phyloP scores from a whole-genome alignment of 2,329 filamentous ascomycete genomes.

The Colletotrichum eleusines region DNA sequence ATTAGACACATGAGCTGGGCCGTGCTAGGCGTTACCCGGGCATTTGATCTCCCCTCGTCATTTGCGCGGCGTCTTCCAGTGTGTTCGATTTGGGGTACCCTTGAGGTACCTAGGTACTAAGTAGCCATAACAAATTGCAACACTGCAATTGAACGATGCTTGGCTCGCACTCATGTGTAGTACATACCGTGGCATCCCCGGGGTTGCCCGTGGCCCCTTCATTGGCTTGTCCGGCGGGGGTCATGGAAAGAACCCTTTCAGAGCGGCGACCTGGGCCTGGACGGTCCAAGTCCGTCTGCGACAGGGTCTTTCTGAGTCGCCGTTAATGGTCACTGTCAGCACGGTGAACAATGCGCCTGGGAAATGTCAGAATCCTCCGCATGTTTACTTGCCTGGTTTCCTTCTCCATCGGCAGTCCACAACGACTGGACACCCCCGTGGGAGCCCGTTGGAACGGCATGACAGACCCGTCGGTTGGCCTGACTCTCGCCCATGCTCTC shows the following conservation, averaged over 20 bases:
- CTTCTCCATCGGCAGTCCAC: conserved; percentile 7
- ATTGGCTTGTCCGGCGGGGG: conserved; percentile 20
- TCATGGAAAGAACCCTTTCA: conserved; percentile 16
- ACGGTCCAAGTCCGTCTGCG: background rate
- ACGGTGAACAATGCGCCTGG: conserved; percentile 2
- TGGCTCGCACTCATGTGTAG: too few relatives aligned
- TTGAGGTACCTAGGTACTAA: too few relatives aligned
- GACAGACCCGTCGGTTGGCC: background rate
- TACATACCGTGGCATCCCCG: conserved; percentile 12
- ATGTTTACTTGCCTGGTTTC: conserved; percentile 7
- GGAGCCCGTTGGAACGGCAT: conserved; percentile 30
- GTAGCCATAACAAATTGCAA: background rate
- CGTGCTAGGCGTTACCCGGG: background rate
- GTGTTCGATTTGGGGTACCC: background rate
- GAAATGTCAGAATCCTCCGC: conserved; percentile 10
- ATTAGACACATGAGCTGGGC: background rate
- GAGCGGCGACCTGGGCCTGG: conserved; percentile 13
- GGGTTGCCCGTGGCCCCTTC: conserved; percentile 20
- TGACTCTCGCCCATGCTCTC: conserved; percentile 35
- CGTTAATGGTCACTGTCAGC: conserved; percentile 4
- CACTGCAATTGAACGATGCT: background rate
- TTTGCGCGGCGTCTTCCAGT: background rate
- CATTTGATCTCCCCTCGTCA: background rate
- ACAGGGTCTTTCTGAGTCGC: conserved; percentile 5
- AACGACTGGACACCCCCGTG: conserved; percentile 21